Conservation (phyloP, 371 early-diverging fungal genomes). For the Rhizopus microsporus region DNA sequence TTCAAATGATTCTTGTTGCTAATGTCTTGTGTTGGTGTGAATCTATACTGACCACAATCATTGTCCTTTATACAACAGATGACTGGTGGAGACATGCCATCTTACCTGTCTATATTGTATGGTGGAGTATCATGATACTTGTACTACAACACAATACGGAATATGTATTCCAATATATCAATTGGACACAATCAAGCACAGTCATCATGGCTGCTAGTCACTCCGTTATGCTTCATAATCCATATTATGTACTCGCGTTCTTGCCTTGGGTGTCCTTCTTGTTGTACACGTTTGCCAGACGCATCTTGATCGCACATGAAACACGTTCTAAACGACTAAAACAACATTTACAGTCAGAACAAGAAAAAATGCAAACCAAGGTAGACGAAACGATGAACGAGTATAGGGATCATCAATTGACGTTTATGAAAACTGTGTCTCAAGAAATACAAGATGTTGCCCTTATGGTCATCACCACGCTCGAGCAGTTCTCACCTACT, state of each 20-base stretch:
- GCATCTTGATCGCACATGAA: constrained; percentile 13
- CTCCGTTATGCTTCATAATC: neutral
- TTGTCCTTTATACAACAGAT: constrained; percentile 9
- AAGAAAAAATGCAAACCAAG: neutral
- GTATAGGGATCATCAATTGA: constrained; percentile 11
- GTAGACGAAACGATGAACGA: constrained; percentile 5
- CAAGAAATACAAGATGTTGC: constrained; percentile 54
- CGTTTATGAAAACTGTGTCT: constrained; percentile 34
- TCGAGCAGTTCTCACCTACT: constrained; percentile 46
- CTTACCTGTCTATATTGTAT: constrained; percentile 14
- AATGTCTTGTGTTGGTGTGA: constrained; percentile 13
- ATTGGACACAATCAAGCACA: constrained; percentile 16
- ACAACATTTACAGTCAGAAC: constrained; percentile 1
- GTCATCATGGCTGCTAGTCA: constrained; percentile 10
- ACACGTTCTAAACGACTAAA: constrained; percentile 3
- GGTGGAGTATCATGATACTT: constrained; percentile 22
- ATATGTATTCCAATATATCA: constrained; percentile 13
- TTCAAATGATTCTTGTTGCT: constrained; percentile 19
- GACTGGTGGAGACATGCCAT: constrained; percentile 17
- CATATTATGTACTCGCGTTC: constrained; percentile 1
- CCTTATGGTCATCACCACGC: constrained; percentile 42
- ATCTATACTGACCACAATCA: constrained; percentile 1
- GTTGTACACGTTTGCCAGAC: constrained; percentile 15
- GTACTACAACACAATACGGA: constrained; percentile 13
- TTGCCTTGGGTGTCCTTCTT: constrained; percentile 5